A percentile compares a stretch with the other conserved stretches of the same genome.
phyloP scores from a whole-genome alignment of 225 moss, liverwort and hornwort genomes.

The Sphagnum tenellum region DNA sequence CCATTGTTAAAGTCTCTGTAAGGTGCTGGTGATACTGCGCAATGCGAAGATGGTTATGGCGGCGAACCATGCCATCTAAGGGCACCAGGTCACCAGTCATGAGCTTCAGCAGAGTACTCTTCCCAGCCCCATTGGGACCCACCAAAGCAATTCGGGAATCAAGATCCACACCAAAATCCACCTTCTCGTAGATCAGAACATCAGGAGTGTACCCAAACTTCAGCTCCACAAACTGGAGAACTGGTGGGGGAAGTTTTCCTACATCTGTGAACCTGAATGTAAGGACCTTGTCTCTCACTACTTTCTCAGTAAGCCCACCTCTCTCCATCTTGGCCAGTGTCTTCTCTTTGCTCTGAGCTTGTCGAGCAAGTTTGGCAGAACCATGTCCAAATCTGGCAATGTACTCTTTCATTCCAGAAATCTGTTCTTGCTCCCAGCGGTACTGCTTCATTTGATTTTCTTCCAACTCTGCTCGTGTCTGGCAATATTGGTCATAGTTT shows the following conservation, averaged over 20 bases:
- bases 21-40: constrained; percentile 91
- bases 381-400: constrained; percentile 88
- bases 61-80: constrained; percentile 77
- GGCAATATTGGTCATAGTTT: constrained; percentile 74
- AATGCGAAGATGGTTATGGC: constrained; percentile 83
- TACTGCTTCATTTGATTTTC: constrained; percentile 98
- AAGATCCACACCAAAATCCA: constrained; percentile 83
- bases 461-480: constrained; percentile 74
- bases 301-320: constrained; percentile 82
- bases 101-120: constrained; percentile 75
- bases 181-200: constrained; percentile 50
- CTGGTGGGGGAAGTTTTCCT: constrained; percentile 82
- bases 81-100: constrained; percentile 87
- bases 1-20: constrained; percentile 54
- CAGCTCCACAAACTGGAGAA: constrained; percentile 74
- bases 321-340: constrained; percentile 93
- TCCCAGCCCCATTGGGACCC: constrained; percentile 83
- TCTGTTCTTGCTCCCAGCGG: constrained; percentile 92
- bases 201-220: constrained; percentile 69
- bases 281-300: constrained; percentile 65
- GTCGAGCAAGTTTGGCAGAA: constrained; percentile 83
- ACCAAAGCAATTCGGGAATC: constrained; percentile 83
- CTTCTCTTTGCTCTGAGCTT: constrained; percentile 93
- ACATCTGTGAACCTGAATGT: constrained; percentile 90
- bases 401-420: constrained; percentile 84